A percentile compares a stretch with the other conserved stretches of the same genome.
phyloP scores from a whole-genome alignment of 441 rosid species.

The Capsella rubella region DNA sequence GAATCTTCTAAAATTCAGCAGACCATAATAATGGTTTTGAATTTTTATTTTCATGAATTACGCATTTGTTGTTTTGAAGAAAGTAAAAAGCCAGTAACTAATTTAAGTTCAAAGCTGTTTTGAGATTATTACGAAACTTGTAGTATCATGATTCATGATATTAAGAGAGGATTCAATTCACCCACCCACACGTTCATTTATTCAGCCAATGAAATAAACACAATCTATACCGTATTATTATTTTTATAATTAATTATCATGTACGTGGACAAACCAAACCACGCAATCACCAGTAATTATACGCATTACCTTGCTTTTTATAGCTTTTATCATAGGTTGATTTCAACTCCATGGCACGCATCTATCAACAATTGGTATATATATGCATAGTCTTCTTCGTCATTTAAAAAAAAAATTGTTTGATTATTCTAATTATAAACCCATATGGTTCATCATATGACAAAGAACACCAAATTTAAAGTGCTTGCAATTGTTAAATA shows the following conservation, averaged over 20 bases:
- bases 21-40: not conserved
- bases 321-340: slow-evolving; percentile 12
- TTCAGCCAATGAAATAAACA: slow-evolving; percentile 22
- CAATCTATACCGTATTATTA: slow-evolving; percentile 2
- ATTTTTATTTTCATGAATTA: not conserved
- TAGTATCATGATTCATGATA: not conserved
- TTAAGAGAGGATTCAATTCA: slow-evolving; percentile 1
- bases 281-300: slow-evolving; percentile 27
- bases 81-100: too few species aligned
- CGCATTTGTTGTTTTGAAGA: too few species aligned
- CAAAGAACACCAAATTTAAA: slow-evolving; percentile 7
- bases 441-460: slow-evolving; percentile 20
- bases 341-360: slow-evolving; percentile 22
- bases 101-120: not conserved
- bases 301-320: slow-evolving; percentile 17
- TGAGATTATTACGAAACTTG: slow-evolving; percentile 8
- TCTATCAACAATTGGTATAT: slow-evolving; percentile 1
- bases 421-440: slow-evolving; percentile 27
- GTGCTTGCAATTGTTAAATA: slow-evolving; percentile 26
- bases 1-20: not conserved
- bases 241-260: slow-evolving; percentile 1
- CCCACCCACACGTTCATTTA: slow-evolving; percentile 28
- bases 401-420: not conserved
- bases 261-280: slow-evolving; percentile 29
- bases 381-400: too few species aligned